Percentiles rank a stretch among this genome's conserved stretches.
Conservation (phyloP, 2,329 filamentous ascomycete genomes). For the Laburnicola sp. region DNA sequence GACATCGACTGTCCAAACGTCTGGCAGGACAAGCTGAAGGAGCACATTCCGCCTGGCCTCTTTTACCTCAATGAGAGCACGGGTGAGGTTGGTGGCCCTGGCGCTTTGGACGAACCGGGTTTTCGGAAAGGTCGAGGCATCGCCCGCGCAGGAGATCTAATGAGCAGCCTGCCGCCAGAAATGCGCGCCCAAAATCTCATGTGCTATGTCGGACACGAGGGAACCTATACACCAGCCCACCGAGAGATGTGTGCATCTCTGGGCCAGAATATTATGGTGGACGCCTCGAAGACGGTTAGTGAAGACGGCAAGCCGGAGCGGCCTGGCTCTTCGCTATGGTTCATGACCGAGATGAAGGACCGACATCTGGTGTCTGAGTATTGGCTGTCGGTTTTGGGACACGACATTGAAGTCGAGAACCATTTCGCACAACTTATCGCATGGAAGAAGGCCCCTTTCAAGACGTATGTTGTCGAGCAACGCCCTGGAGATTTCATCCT, state of each 20-base stretch:
- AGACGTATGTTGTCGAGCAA: slow-evolving; percentile 90
- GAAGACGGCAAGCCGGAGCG: slow-evolving; percentile 71
- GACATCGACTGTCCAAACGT: slow-evolving; percentile 92
- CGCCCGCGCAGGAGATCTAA: slow-evolving; percentile 82
- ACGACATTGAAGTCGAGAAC: slow-evolving; percentile 95
- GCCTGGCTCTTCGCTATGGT: slow-evolving; percentile 91
- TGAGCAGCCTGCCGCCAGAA: slow-evolving; percentile 82
- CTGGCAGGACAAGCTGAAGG: slow-evolving; percentile 79
- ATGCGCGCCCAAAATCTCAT: slow-evolving; percentile 97
- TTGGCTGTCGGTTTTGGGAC: slow-evolving; percentile 87
- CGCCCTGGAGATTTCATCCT: slow-evolving; percentile 88
- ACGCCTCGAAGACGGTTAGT: slow-evolving; percentile 68
- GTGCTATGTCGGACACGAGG: slow-evolving; percentile 98
- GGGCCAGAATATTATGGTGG: slow-evolving; percentile 98
- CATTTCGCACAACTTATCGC: slow-evolving; percentile 95
- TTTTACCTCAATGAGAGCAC: slow-evolving; percentile 90
- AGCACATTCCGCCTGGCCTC: slow-evolving; percentile 76
- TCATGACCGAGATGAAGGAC: slow-evolving; percentile 97
- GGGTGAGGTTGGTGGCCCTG: slow-evolving; percentile 59
- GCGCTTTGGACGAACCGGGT: slow-evolving; percentile 55
- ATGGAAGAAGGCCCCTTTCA: slow-evolving; percentile 93
- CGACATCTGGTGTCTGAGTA: slow-evolving; percentile 89
- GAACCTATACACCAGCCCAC: slow-evolving; percentile 93
- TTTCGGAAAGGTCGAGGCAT: slow-evolving; percentile 59
- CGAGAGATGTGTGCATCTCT: slow-evolving; percentile 96